Base-by-base conservation (phyloP, 2,329 filamentous ascomycete genomes). In the Fusarium sp. region DNA sequence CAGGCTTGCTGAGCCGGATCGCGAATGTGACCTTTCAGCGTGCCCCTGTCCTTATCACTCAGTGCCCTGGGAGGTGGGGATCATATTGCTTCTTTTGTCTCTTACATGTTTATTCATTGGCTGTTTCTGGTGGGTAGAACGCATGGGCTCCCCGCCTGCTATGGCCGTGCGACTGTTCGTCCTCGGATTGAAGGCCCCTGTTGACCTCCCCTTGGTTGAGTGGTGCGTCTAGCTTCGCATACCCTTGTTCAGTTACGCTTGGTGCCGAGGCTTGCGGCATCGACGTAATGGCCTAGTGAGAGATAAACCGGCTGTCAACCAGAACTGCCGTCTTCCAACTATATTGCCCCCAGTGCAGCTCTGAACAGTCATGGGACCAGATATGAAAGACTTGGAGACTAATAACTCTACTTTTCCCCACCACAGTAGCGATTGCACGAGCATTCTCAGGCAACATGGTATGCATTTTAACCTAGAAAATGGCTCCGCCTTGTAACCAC, bases 71-170 rank as follows among this genome's bases (percentile, higher is more conserved):
- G 32, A 54, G 25, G 75, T 62, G 74, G 71, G 63, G 40, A 54
- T 38, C 57, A 65, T 60, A 74, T 76, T 76, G 72, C 75, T 76
- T 76, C 74, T 76, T 76, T 77, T 59, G 74, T 69, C 62, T 48
- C 20, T 45, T 27, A 22, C 27, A 47, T 32, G 63, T 54, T 38
- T 60, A 54, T 49, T 55, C 56, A 76, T 77, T 76, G 75, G 75
- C 24, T 43, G 56, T 24, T 24, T 7, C 29, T 15, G 2, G 25
- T 58, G 67, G 62, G 66, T 57, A 58, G 46, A 54, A 48, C 56
- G 62, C 67, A 71, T 60, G 58, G 63, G 18, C 38, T 40, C 66
- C 61, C 63, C 69, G 53, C 69, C 44, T 71, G 53, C 38, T 34
- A 52, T 57, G 49, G 41, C 59, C 47, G 44, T 53, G 45, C 71